These are phyloP conservation scores for Ophiostoma tasmaniense DNA, from an alignment of 2,329 filamentous ascomycete genomes.

Conservation along the genomic window DNA sequence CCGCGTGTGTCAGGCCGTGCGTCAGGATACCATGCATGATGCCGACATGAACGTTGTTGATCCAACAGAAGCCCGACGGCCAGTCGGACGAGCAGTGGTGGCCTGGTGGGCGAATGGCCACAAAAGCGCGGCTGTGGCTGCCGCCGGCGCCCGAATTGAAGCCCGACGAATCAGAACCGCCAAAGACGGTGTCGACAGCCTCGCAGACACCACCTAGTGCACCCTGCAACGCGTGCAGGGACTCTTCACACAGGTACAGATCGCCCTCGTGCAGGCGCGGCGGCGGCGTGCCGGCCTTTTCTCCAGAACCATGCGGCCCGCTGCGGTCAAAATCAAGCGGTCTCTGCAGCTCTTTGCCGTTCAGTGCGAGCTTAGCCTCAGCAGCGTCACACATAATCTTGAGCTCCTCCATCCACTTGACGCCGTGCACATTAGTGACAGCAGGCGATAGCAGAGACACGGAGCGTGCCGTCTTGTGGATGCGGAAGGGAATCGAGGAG, in stretches of 20 bases:
- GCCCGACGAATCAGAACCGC: slow-evolving; percentile 25
- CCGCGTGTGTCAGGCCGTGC: slow-evolving; percentile 85
- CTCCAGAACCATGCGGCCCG: not conserved
- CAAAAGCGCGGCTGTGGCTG: slow-evolving; percentile 63
- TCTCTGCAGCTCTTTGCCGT: slow-evolving; percentile 68
- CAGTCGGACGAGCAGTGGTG: slow-evolving; percentile 88
- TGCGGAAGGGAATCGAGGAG: slow-evolving; percentile 66
- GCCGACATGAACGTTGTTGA: slow-evolving; percentile 96
- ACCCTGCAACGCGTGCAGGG: slow-evolving; percentile 78
- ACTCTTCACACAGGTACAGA: slow-evolving; percentile 81
- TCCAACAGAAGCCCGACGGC: slow-evolving; percentile 95
- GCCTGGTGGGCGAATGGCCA: slow-evolving; percentile 84
- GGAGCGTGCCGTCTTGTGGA: slow-evolving; percentile 67
- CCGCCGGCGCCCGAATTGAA: not conserved
- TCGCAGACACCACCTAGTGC: slow-evolving; percentile 90
- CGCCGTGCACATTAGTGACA: slow-evolving; percentile 85
- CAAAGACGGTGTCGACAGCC: slow-evolving; percentile 79
- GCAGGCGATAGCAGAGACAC: slow-evolving; percentile 64
- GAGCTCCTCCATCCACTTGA: slow-evolving; percentile 88
- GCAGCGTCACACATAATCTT: slow-evolving; percentile 76
- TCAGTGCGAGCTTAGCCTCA: slow-evolving; percentile 65
- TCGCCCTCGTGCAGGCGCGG: slow-evolving; percentile 59
- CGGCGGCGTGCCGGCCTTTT: not conserved
- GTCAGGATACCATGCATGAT: slow-evolving; percentile 81
- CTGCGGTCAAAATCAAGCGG: slow-evolving; percentile 47